Evolutionary conservation across 306 rosid genomes (phyloP).

Genomic region (Quercus berberidifolia): DNA sequence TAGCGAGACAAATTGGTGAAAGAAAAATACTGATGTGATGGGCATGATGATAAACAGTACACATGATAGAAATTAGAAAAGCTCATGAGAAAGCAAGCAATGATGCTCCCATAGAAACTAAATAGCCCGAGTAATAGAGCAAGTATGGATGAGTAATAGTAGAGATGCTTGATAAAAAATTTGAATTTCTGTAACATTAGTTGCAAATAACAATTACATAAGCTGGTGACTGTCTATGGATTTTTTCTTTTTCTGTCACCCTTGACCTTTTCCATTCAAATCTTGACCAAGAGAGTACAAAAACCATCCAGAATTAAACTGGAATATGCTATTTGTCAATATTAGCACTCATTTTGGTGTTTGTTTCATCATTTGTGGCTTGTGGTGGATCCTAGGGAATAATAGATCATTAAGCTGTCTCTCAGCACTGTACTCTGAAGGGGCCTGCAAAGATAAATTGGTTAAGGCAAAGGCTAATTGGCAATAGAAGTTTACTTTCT

Average conservation of each 20-base stretch:
- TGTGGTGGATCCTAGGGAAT: constrained; percentile 64
- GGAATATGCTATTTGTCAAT: constrained; percentile 2
- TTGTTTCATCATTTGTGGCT: constrained; percentile 60
- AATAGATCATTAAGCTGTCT: constrained; percentile 76
- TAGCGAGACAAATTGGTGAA: no score
- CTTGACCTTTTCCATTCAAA: constrained; percentile 22
- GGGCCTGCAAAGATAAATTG: constrained; percentile 56
- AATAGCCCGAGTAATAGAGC: not conserved
- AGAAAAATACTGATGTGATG: no score
- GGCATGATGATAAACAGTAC: no score
- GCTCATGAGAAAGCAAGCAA: not conserved
- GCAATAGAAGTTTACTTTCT: constrained; percentile 4
- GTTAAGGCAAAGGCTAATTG: constrained; percentile 3
- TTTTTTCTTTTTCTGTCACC: constrained; percentile 20
- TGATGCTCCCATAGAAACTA: not conserved
- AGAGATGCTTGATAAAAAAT: constrained; percentile 12
- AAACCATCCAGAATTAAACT: constrained; percentile 22
- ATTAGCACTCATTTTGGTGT: constrained; percentile 48
- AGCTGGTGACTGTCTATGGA: constrained; percentile 28
- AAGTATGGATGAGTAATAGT: not conserved
- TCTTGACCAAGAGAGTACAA: constrained; percentile 10
- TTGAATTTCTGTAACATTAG: constrained; percentile 34
- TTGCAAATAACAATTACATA: constrained; percentile 36
- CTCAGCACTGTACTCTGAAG: constrained; percentile 84
- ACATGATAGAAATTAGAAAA: not conserved